phyloP scores from a whole-genome alignment of 2,329 filamentous ascomycete genomes.

The Chaetoscypha palmicola region DNA sequence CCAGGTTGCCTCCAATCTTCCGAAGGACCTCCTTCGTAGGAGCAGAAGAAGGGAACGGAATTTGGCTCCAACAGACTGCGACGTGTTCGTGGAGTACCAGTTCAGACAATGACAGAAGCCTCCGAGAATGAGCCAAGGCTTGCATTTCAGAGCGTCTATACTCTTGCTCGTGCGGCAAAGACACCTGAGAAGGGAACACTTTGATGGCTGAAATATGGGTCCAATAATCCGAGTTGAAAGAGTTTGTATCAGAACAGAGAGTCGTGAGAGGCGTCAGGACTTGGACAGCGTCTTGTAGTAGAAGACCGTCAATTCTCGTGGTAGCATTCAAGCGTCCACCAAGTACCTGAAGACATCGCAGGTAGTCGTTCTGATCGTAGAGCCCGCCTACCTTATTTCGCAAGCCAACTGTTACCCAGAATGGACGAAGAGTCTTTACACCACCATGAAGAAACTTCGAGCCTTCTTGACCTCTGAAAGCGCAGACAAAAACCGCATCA shows the following conservation, averaged over 20 bases:
- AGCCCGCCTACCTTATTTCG: constrained; percentile 8
- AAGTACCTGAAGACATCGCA: constrained; percentile 18
- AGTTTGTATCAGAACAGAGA: constrained; percentile 3
- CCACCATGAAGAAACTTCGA: constrained; percentile 21
- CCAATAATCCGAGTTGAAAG: constrained; percentile 7
- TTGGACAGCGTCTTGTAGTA: constrained; percentile 5
- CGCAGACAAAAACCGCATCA: constrained; percentile 23
- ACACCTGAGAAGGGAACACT: constrained; percentile 15
- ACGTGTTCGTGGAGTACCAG: constrained; percentile 14
- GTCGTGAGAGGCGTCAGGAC: constrained; percentile 16
- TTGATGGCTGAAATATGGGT: constrained; percentile 2
- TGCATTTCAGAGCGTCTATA: constrained; percentile 15
- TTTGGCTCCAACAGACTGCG: constrained; percentile 24
- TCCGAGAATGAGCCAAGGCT: constrained; percentile 4
- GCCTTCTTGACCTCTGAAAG: constrained; percentile 19
- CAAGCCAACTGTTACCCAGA: constrained; percentile 21
- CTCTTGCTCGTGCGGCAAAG: constrained; percentile 10
- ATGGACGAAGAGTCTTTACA: constrained; percentile 10
- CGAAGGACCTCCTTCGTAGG: constrained; percentile 14
- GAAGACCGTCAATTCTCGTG: constrained; percentile 6
- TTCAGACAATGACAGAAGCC: constrained; percentile 12
- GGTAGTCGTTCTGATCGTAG: constrained; percentile 15
- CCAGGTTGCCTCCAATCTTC: background rate
- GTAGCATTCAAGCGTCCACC: background rate
- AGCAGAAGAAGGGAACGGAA: constrained; percentile 14